Evolutionary conservation across 2,329 filamentous ascomycete genomes (phyloP).

Genomic region (Arthrobotrys musiformis): DNA sequence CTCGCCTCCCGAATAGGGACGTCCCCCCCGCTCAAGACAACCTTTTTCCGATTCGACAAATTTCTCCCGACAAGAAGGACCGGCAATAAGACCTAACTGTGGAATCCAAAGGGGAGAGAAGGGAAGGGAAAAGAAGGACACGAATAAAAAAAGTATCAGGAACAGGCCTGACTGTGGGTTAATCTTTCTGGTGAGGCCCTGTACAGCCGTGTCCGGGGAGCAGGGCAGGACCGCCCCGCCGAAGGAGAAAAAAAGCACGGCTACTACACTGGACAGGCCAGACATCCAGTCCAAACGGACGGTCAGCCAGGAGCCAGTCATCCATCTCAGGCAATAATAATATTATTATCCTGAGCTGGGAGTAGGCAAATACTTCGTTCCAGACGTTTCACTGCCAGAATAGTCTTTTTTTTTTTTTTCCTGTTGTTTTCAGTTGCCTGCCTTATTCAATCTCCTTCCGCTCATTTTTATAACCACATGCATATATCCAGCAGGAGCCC

Average conservation of each 20-base stretch:
- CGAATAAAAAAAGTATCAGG: constrained; percentile 8
- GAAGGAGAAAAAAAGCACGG: constrained; percentile 23
- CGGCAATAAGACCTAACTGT: constrained; percentile 8
- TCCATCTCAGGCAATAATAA: not conserved
- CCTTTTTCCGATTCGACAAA: constrained; percentile 53
- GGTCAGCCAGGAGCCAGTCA: constrained; percentile 7
- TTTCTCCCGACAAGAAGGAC: constrained; percentile 28
- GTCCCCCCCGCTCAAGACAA: constrained; percentile 40
- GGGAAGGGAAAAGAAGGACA: constrained; percentile 5
- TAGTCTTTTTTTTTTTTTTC: constrained; percentile 20
- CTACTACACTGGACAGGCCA: not conserved
- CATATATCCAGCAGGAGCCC: constrained; percentile 33
- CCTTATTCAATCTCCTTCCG: constrained; percentile 30
- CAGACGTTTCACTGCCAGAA: constrained; percentile 32
- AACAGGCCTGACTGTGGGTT: not conserved
- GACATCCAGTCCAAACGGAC: not conserved
- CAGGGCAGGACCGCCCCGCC: constrained; percentile 10
- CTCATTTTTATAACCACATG: constrained; percentile 42
- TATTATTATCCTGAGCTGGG: constrained; percentile 7
- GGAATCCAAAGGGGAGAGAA: no score
- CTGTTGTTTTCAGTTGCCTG: constrained; percentile 20
- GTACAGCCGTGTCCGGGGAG: constrained; percentile 14
- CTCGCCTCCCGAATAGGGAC: constrained; percentile 45
- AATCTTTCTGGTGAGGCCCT: constrained; percentile 4
- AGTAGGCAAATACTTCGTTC: constrained; percentile 1